Evolutionary conservation across 345 rosid species (phyloP).

Genomic region (Brassica cretica): DNA sequence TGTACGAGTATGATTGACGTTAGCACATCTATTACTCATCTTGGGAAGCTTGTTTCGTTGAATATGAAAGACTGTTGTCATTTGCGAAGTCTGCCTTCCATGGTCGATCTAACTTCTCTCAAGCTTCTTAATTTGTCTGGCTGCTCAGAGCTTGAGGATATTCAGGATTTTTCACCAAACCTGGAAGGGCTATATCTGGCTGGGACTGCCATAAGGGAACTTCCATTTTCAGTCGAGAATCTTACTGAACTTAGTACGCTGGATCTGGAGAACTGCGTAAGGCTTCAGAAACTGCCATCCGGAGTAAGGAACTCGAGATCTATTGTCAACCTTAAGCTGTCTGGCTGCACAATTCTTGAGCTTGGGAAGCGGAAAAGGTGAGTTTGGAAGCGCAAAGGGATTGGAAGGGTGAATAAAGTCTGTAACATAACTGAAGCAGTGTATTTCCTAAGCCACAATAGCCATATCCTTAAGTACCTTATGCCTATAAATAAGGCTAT

Average conservation of each 20-base stretch:
- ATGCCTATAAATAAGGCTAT: background rate
- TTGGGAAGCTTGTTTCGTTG: slow-evolving; percentile 27
- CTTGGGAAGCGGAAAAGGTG: background rate
- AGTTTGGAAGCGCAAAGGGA: background rate
- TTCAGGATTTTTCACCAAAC: slow-evolving; percentile 26
- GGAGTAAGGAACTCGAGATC: background rate
- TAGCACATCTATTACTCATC: slow-evolving; percentile 12
- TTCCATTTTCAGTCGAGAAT: slow-evolving; percentile 4
- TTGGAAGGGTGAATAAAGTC: too few relatives aligned
- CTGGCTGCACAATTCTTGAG: slow-evolving; percentile 25
- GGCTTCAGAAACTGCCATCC: slow-evolving; percentile 8
- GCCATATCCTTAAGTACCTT: background rate
- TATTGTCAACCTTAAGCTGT: slow-evolving; percentile 6
- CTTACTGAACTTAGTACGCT: slow-evolving; percentile 18
- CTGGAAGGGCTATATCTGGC: slow-evolving; percentile 22
- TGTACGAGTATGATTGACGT: slow-evolving; percentile 22
- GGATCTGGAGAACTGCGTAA: slow-evolving; percentile 16
- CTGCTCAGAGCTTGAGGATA: slow-evolving; percentile 11
- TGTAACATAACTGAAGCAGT: too few relatives aligned
- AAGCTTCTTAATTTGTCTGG: slow-evolving; percentile 22
- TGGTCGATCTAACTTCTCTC: slow-evolving; percentile 7
- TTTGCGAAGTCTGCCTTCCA: background rate
- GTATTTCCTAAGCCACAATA: too few relatives aligned
- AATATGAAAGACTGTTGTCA: slow-evolving; percentile 26
- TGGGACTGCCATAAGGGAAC: slow-evolving; percentile 17